Percentiles rank a stretch among this genome's conserved stretches.
These are phyloP conservation scores for Lipomyces anomalus DNA, from an alignment of 805 yeast species.

Conservation along the genomic window DNA sequence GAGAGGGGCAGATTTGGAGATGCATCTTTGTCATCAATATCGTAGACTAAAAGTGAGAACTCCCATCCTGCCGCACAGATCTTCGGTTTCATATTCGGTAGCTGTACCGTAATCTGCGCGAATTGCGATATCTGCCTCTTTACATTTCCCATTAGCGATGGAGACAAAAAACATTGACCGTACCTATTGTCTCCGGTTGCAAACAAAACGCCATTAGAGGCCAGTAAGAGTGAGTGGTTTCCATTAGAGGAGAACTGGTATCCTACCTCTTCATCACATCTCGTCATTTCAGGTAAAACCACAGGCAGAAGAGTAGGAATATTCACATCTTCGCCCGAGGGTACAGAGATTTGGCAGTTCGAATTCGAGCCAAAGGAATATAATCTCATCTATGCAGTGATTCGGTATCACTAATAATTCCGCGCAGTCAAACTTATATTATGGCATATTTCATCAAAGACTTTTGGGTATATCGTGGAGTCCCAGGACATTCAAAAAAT, in stretches of 20 bases:
- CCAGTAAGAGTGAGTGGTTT: constrained; percentile 67
- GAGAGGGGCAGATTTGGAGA: too few relatives aligned
- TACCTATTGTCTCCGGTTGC: constrained; percentile 53
- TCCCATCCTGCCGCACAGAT: constrained; percentile 77
- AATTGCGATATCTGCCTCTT: too few relatives aligned
- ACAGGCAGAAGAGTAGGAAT: constrained; percentile 7
- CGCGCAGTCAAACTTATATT: too few relatives aligned
- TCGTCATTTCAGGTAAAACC: neutral
- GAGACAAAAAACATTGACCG: constrained; percentile 50
- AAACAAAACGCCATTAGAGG: constrained; percentile 48
- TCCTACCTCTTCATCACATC: constrained; percentile 35
- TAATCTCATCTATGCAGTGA: too few relatives aligned
- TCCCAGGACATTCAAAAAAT: too few relatives aligned
- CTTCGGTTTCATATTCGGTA: constrained; percentile 37
- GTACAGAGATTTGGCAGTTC: constrained; percentile 14
- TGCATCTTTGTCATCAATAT: neutral
- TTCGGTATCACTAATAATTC: too few relatives aligned
- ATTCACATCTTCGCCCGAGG: constrained; percentile 9
- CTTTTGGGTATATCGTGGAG: too few relatives aligned
- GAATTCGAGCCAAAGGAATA: constrained; percentile 21
- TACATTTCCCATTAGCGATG: too few relatives aligned
- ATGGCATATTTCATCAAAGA: too few relatives aligned
- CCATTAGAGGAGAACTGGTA: constrained; percentile 62
- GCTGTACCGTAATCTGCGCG: constrained; percentile 19
- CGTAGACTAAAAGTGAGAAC: constrained; percentile 49